Base-by-base conservation (phyloP, 257 asterid genomes). In the Mentha longifolia region DNA sequence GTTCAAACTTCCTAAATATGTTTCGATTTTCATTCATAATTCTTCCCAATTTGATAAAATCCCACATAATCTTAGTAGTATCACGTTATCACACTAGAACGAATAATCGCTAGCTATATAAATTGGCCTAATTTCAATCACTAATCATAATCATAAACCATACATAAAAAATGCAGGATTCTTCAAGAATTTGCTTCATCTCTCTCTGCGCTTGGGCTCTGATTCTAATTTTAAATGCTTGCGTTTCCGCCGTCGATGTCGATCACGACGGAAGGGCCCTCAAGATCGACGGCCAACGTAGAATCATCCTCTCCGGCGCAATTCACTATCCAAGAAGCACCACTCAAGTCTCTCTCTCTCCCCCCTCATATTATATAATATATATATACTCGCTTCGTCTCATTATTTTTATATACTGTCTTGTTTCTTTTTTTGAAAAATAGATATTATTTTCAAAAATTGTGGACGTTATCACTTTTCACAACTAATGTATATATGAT, bases 311-410 rank as follows among this genome's bases (percentile, higher is more conserved):
- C 1, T 91, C 97, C 0, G 97, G 96, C 13, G 78, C 97, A 0
- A 91, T 88, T 19, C 97, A 91, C 67, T 91, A 91, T 70, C 96
- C 97, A 5, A 79, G 97, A 35, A 91, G 97, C 75, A 87, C 97
- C 0, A 22, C 81, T 1, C 72, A 79, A 74, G 96, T 60, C 6
- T 20, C 64, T 54, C 39, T 7, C 51, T 46, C 19, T 31, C 19
- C 30, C 9, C 62, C 39, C 25, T 19, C 9, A 15, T 39, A n/a
- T n/a, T n/a, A n/a, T n/a, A n/a, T n/a, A n/a, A n/a, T n/a, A n/a
- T n/a, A n/a, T 39, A 42, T 54, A 25, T 55, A 9, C 25, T 22
- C 25, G 1, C 25, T 22, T 0, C 2, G 1, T 22, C 25, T 2
- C 25, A 22, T 22, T 22, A 22, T 22, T 22, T 22, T 22, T 22